Conservation (phyloP, 208 protist genomes). For the Trypanosomatidae sp. region DNA sequence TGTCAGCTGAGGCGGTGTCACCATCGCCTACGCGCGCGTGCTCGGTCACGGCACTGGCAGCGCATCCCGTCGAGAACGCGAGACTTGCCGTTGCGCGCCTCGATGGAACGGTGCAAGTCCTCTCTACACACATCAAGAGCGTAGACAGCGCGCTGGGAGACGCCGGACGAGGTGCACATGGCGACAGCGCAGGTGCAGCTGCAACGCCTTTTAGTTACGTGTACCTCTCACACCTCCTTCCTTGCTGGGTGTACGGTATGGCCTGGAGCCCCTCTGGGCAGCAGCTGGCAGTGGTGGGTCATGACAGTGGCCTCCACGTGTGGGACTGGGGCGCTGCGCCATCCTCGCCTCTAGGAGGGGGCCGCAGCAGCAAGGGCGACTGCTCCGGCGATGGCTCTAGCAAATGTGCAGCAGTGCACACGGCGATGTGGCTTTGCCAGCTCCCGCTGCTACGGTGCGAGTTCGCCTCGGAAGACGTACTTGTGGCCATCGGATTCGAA, state of each 20-base stretch:
- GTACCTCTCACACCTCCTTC: constrained; percentile 1
- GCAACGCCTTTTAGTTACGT: constrained; percentile 11
- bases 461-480: constrained; percentile 6
- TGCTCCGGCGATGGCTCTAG: background rate
- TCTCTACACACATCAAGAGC: constrained; percentile 56
- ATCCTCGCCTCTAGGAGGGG: background rate
- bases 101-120: constrained; percentile 44
- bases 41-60: constrained; percentile 22
- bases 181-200: background rate
- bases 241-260: constrained; percentile 16
- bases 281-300: constrained; percentile 20
- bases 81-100: constrained; percentile 42
- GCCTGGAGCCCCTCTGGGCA: constrained; percentile 17
- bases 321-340: background rate
- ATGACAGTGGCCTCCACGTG: constrained; percentile 25
- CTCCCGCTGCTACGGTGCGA: constrained; percentile 19
- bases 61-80: constrained; percentile 52
- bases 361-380: background rate
- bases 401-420: background rate
- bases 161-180: background rate
- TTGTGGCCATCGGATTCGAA: constrained; percentile 21
- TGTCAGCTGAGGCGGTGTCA: background rate
- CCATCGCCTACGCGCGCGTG: constrained; percentile 9
- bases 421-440: constrained; percentile 3
- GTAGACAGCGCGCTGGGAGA: constrained; percentile 27